These are phyloP conservation scores for Eucalyptus curtisii DNA, from an alignment of 345 rosid species.

Conservation along the genomic window DNA sequence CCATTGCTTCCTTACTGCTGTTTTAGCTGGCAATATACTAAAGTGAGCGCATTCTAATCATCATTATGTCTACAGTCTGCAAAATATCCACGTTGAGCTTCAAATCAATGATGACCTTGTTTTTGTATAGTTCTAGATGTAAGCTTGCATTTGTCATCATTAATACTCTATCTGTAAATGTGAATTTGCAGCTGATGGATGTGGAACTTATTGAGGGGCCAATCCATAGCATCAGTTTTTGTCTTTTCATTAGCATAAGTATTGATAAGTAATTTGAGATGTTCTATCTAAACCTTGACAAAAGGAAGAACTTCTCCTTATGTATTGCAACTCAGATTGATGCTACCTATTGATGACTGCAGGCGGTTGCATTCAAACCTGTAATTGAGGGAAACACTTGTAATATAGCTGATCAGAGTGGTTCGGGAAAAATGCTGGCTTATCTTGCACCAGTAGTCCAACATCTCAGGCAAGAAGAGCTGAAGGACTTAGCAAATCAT, in stretches of 20 bases:
- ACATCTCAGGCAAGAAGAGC: constrained; percentile 78
- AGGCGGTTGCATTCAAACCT: constrained; percentile 80
- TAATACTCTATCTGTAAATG: neutral
- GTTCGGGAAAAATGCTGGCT: constrained; percentile 86
- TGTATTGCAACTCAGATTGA: neutral
- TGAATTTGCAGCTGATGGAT: neutral
- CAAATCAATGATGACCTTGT: too few species aligned
- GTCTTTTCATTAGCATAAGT: neutral
- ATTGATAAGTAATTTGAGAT: neutral
- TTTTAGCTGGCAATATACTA: neutral
- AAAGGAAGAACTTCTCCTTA: neutral
- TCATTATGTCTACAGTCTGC: too few species aligned
- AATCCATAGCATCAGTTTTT: neutral
- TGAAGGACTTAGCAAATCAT: constrained; percentile 45
- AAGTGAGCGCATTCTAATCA: neutral
- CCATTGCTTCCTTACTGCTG: neutral
- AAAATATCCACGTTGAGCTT: too few species aligned
- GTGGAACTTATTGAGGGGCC: neutral
- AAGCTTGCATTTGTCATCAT: neutral
- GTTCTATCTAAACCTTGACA: neutral
- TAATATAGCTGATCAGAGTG: constrained; percentile 87
- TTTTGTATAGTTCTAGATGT: neutral
- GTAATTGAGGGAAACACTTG: constrained; percentile 65
- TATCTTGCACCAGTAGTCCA: constrained; percentile 88
- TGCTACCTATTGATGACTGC: constrained; percentile 3